Evolutionary conservation across 2,329 filamentous ascomycete species (phyloP).

Genomic region (Aspergillus phoenicis): DNA sequence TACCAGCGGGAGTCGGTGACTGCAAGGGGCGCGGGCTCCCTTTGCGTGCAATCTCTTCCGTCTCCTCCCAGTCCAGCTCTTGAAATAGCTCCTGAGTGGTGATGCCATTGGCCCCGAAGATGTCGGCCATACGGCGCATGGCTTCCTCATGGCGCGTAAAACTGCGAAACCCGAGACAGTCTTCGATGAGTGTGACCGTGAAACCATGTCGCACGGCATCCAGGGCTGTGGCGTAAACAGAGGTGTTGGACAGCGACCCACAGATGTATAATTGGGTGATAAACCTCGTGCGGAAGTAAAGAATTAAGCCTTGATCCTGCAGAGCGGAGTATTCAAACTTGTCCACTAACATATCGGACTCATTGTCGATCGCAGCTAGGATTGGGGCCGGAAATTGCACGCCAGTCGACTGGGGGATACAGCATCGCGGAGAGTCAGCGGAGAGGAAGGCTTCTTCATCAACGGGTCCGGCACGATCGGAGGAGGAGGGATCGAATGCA

Average conservation of each 20-base stretch:
- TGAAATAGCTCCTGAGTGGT: constrained; percentile 62
- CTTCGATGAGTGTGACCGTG: constrained; percentile 80
- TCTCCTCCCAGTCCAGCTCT: constrained; percentile 46
- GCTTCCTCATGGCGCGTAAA: constrained; percentile 70
- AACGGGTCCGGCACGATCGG: constrained; percentile 18
- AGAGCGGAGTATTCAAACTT: constrained; percentile 92
- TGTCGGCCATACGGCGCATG: constrained; percentile 69
- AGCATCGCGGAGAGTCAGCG: constrained; percentile 38
- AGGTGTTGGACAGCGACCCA: constrained; percentile 82
- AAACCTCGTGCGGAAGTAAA: constrained; percentile 78
- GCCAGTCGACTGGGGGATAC: constrained; percentile 46
- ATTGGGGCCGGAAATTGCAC: constrained; percentile 55
- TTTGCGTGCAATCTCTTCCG: constrained; percentile 39
- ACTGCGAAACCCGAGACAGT: constrained; percentile 81
- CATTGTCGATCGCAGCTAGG: constrained; percentile 52
- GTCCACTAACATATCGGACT: constrained; percentile 56
- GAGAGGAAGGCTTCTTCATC: constrained; percentile 50
- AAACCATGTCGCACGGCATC: constrained; percentile 88
- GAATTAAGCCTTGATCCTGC: constrained; percentile 70
- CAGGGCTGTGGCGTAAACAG: constrained; percentile 86
- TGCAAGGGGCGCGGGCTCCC: constrained; percentile 19
- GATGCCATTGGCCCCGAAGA: constrained; percentile 71
- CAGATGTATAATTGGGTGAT: constrained; percentile 89
- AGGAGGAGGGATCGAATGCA: constrained; percentile 16
- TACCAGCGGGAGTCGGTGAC: constrained; percentile 29